Percentiles rank a stretch among this genome's conserved stretches.
phyloP scores from a whole-genome alignment of 495 filamentous ascomycete species.

The Aspergillus indologenus region DNA sequence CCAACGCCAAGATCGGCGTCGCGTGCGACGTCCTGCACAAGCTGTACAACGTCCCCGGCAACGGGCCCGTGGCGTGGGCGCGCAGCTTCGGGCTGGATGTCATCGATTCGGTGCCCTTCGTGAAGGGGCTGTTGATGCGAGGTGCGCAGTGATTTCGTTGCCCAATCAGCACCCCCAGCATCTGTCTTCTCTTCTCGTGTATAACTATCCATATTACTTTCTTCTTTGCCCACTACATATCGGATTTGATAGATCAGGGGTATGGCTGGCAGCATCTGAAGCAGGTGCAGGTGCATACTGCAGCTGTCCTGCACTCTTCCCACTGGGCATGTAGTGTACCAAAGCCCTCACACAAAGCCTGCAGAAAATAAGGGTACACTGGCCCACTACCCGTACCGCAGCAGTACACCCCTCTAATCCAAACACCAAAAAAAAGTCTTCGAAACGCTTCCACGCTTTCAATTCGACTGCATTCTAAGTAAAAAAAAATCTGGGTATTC shows the following conservation, averaged over 20 bases:
- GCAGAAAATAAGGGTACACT: too few species aligned
- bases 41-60: conserved; percentile 70
- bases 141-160: conserved; percentile 75
- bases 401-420: too few species aligned
- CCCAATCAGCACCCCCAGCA: too few species aligned
- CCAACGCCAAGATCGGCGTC: conserved; percentile 82
- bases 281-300: too few species aligned
- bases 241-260: neutral
- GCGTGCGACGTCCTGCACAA: conserved; percentile 93
- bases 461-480: conserved; percentile 16
- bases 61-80: conserved; percentile 70
- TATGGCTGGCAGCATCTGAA: too few species aligned
- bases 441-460: conserved; percentile 1
- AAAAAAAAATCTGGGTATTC: conserved; percentile 9
- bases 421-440: neutral
- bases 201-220: neutral
- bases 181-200: neutral
- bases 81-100: conserved; percentile 73
- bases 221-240: neutral
- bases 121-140: conserved; percentile 87
- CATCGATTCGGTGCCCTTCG: conserved; percentile 69
- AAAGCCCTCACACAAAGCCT: too few species aligned
- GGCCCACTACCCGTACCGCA: too few species aligned
- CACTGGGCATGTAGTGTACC: too few species aligned
- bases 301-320: too few species aligned